Base-by-base conservation (phyloP, 345 rosid genomes). In the Corymbia maculata region DNA sequence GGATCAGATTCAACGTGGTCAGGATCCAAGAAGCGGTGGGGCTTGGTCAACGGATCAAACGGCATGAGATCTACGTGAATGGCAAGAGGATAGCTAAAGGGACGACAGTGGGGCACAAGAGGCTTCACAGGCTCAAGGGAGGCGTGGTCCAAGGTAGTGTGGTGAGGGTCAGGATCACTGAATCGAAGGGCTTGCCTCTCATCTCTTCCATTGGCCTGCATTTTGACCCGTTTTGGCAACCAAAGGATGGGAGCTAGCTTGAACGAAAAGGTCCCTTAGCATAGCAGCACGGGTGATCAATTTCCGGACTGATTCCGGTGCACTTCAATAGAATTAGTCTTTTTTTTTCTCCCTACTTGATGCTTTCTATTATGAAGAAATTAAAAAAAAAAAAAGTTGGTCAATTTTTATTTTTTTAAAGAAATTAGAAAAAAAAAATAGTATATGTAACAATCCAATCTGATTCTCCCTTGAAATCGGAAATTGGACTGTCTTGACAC, bases 21-120 rank as follows among this genome's bases (percentile, higher is more conserved):
- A 91, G 96, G 88, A 93, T 95, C 82, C 98, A 96, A 84, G 98
- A 96, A 86, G 94, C 97, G 5, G 93, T 96, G 32, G 97, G 97
- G 70, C 91, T 96, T 42, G 97, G 97, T 30, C 97, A 96, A 88
- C 90, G 98, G 92, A 92, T 96, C 87, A 52, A 91, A 57, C 84
- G 87, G 88, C 96, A 95, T 86, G 93, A 91, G 88, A 86, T 96
- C 82, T 88, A 91, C 53, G 91, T 95, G n/a, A 95, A 95, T 53
- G 97, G 96, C 8, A 91, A 91, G 88, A 53, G 53, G 52, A 70
- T 95, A 49, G 95, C 89, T 7, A 12, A 90, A 5, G 98, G 97
- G 86, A 94, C 93, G 7, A 96, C 98, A 12, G 92, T 95, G 13
- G 97, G 98, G 85, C 86, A 94, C 89, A 94, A 96, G 92, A 92